These are phyloP conservation scores for Penicillium parvum DNA, from an alignment of 495 filamentous ascomycete species.

Conservation along the genomic window DNA sequence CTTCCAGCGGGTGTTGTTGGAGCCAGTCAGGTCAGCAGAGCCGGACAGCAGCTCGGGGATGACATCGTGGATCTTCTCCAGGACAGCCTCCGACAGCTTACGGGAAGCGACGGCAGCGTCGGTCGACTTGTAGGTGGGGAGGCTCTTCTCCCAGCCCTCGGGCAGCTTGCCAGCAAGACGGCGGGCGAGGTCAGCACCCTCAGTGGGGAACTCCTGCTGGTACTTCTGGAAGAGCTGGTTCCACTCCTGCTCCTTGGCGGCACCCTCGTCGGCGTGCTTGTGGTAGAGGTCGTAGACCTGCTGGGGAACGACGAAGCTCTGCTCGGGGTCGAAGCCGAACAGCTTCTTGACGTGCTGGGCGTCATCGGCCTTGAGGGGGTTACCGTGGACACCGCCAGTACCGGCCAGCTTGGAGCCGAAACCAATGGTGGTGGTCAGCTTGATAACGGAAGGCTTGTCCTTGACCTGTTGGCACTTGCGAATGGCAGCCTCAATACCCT, in stretches of 20 bases:
- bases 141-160: conserved; percentile 93
- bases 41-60: conserved; percentile 92
- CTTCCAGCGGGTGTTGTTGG: conserved; percentile 99
- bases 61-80: conserved; percentile 78
- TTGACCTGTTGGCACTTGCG: conserved; percentile 77
- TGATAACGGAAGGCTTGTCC: conserved; percentile 96
- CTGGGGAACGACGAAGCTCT: conserved; percentile 91
- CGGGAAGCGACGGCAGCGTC: conserved; percentile 84
- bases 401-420: conserved; percentile 92
- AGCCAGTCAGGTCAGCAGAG: conserved; percentile 95
- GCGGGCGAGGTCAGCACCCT: conserved; percentile 74
- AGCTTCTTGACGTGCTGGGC: conserved; percentile 83
- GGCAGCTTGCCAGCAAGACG: conserved; percentile 81
- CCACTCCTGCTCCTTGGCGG: conserved; percentile 92
- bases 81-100: conserved; percentile 91
- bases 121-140: conserved; percentile 85
- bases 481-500: conserved; percentile 84
- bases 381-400: conserved; percentile 92
- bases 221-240: conserved; percentile 90
- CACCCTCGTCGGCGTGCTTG: conserved; percentile 76
- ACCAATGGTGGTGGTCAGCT: conserved; percentile 96
- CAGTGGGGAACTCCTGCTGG: conserved; percentile 64
- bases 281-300: conserved; percentile 89
- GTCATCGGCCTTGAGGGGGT: conserved; percentile 90
- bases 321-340: conserved; percentile 93